phyloP scores from a whole-genome alignment of 1,284 basidiomycete genomes.

The Fistulinella staudtii region DNA sequence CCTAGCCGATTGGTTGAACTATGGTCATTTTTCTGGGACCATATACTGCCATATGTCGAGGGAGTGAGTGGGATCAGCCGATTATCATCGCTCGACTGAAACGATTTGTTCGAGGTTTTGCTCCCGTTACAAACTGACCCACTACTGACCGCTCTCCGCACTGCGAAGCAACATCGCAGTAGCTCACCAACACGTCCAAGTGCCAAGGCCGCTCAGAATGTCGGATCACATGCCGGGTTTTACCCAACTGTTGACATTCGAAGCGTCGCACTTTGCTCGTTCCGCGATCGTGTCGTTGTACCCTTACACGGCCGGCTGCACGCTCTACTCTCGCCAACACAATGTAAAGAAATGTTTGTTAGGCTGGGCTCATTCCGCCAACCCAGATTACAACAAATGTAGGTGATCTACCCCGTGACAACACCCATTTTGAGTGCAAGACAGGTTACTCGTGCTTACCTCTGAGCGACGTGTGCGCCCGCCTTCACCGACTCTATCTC shows the following conservation, averaged over 20 bases:
- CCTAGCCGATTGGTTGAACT: constrained; percentile 77
- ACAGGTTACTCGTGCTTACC: constrained; percentile 72
- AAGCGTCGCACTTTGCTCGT: constrained; percentile 71
- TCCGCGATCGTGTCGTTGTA: constrained; percentile 75
- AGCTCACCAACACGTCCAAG: constrained; percentile 54
- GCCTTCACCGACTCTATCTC: constrained; percentile 27
- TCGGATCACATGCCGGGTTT: constrained; percentile 24
- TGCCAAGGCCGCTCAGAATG: constrained; percentile 41
- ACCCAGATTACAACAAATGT: constrained; percentile 76
- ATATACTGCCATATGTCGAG: constrained; percentile 87
- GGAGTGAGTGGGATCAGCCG: constrained; percentile 50
- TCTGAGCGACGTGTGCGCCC: constrained; percentile 39
- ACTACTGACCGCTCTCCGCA: constrained; percentile 60
- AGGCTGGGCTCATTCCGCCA: constrained; percentile 52
- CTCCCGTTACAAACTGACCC: constrained; percentile 75
- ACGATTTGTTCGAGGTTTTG: constrained; percentile 48
- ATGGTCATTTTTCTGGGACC: constrained; percentile 95
- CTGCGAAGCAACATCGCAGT: constrained; percentile 53
- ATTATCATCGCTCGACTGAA: neutral
- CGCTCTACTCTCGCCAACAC: constrained; percentile 46
- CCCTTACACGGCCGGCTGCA: constrained; percentile 59
- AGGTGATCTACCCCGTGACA: constrained; percentile 4
- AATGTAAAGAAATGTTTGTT: constrained; percentile 49
- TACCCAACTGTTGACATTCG: constrained; percentile 71
- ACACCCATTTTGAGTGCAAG: constrained; percentile 1